A percentile compares a stretch with the other conserved stretches of the same genome.
Conservation (phyloP, 148 eudicot species). For the Camellia japonica region DNA sequence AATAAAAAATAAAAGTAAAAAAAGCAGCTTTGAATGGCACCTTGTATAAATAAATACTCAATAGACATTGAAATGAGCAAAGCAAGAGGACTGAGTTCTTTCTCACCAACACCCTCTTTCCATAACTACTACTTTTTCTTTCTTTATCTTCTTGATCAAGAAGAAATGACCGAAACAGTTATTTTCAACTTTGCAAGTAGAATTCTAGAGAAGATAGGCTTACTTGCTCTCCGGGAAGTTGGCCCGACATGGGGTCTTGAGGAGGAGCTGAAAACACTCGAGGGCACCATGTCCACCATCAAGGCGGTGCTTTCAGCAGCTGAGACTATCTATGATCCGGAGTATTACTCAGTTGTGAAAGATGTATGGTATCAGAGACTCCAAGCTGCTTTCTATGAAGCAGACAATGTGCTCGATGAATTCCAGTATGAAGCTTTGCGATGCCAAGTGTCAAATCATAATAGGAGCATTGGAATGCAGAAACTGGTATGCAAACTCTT, state of each 20-base stretch:
- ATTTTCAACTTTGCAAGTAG: neutral
- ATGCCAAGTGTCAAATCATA: no score
- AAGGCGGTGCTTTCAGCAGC: neutral
- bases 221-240: neutral
- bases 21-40: no score
- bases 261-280: neutral
- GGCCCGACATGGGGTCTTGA: neutral
- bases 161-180: neutral
- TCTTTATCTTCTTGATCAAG: neutral
- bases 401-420: conserved; percentile 4
- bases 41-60: no score
- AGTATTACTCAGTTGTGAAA: neutral
- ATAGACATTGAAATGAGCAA: no score
- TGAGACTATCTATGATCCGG: neutral
- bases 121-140: no score
- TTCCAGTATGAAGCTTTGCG: no score
- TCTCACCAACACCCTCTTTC: no score
- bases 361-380: conserved; percentile 11
- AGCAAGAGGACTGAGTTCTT: no score
- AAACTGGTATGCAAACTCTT: neutral
- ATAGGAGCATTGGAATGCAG: neutral
- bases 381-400: conserved; percentile 10
- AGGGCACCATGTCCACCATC: neutral
- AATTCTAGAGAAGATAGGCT: neutral
- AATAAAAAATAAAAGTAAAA: no score